Evolutionary conservation across 2,329 filamentous ascomycete species (phyloP), one percentile per base, ranked within the genome.

Genomic region (Apiospora hydei): DNA sequence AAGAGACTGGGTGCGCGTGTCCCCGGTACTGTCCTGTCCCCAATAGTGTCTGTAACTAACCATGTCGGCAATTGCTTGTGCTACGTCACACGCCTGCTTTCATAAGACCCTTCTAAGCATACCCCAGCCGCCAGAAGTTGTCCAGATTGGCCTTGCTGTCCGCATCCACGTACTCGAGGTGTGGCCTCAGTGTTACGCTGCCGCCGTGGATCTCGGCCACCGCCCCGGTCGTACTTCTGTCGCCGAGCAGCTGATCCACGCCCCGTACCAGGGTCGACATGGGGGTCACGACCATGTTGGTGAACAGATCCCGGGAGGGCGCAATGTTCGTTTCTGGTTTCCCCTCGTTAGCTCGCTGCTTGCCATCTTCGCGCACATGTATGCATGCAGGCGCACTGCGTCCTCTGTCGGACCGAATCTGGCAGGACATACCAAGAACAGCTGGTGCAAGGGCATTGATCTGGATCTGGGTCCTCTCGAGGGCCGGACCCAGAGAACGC

Each of bases 131-230:
- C 83, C 83, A 85, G 75, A 88, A 88, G 4, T 74, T 83, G 72
- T 85, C 83, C 24, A 88, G 76, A 75, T 88, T 88, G 73, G 79
- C 81, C 74, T 75, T 80, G 41, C 82, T 85, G 73, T 87, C 85
- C 61, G 83, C 84, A 74, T 88, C 87, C 30, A 88, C 85, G 74
- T 81, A 85, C 3, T 83, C 81, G 24, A 83, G 83, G 4, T 81
- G 81, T 43, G 84, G 80, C 0, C 85, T 81, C 41, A 87, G 78
- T 0, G 86, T 88, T 14, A 86, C 85, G n/a, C 78, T 82, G 16
- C 85, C 81, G 3, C 85, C 86, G 75, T 88, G 86, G 67, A 88
- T 84, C 78, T 89, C 87, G 0, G 84, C 85, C n/a, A 87, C 78
- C 30, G 82, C 79, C 0, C 87, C 87, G 0, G 80, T 86, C 67